Evolutionary conservation across 176 grass and related monocot species (phyloP), one percentile per base, ranked within the genome.

Genomic region (Oryza glaberrima): DNA sequence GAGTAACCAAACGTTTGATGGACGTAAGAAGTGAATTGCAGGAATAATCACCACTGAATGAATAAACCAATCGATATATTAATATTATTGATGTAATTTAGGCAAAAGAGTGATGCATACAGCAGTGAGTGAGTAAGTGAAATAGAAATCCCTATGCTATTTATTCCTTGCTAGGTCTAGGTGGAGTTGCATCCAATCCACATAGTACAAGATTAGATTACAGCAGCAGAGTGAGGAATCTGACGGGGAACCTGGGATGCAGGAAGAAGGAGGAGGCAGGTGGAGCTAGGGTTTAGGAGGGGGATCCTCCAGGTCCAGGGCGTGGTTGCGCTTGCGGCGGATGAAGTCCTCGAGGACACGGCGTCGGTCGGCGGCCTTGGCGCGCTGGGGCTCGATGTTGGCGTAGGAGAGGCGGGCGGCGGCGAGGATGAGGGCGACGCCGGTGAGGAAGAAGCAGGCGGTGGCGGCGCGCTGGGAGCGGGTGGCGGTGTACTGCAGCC

Each of bases 381-480:
- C 88, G 11, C 74, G 85, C 73, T 90, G 82, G 69, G 91, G 91
- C 32, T 73, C 85, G 82, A 88, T 15, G 79, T 93, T 88, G 82
- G 65, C 82, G 69, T 90, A 93, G 82, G 88, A 93, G 91, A 93
- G 74, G 65, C 61, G 81, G 11, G 82, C 67, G 19, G 87, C 88
- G 61, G 20, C 63, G 49, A 32, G 34, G 85, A 93, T 82, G 68
- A 93, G 67, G 63, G 78, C 69, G 49, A 34, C 65, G 75, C 91
- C 88, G 73, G 78, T 63, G 85, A 81, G 58, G 82, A 93, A 93
- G 86, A 70, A 16, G 40, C 66, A 30, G 26, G 20, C 11, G 3
- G 7, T 69, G 65, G 80, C 76, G n/a, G 88, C 28, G 69, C 46
- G 46, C 77, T 85, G 81, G 73, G 69, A 70, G 10, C 83, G 76